Evolutionary conservation across 1,284 basidiomycete genomes (phyloP).

Genomic region (Cryptococcus wingfieldii): DNA sequence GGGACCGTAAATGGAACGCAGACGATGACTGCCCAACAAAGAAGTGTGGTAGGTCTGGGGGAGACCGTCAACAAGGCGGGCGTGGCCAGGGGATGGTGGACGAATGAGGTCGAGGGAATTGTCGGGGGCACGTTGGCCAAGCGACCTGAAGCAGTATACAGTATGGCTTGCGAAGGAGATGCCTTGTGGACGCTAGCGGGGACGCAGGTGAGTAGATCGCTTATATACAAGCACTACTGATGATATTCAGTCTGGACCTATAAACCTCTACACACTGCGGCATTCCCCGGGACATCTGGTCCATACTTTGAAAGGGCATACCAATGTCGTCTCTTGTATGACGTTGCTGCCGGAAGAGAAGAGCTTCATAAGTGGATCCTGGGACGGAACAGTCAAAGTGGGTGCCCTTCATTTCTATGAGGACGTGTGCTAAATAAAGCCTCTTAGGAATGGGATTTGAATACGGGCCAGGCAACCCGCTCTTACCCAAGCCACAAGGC

Average conservation of each 20-base stretch:
- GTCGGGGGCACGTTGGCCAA: slow-evolving; percentile 20
- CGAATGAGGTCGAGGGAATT: slow-evolving; percentile 47
- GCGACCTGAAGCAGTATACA: slow-evolving; percentile 69
- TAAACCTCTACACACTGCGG: slow-evolving; percentile 87
- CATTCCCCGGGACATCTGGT: slow-evolving; percentile 81
- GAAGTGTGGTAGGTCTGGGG: slow-evolving; percentile 81
- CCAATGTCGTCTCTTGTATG: slow-evolving; percentile 79
- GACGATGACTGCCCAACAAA: slow-evolving; percentile 82
- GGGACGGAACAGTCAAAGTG: slow-evolving; percentile 88
- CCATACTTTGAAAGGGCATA: slow-evolving; percentile 67
- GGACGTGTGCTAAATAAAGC: not conserved
- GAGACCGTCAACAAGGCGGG: slow-evolving; percentile 89
- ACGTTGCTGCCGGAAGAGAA: slow-evolving; percentile 75
- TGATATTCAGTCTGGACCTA: slow-evolving; percentile 64
- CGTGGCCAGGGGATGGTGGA: slow-evolving; percentile 83
- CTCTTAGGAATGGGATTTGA: slow-evolving; percentile 90
- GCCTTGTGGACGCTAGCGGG: slow-evolving; percentile 85
- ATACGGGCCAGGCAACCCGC: slow-evolving; percentile 77
- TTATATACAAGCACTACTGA: not conserved
- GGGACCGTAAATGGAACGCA: slow-evolving; percentile 80
- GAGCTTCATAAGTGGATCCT: slow-evolving; percentile 82
- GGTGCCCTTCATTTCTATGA: slow-evolving; percentile 41
- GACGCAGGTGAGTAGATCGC: slow-evolving; percentile 61
- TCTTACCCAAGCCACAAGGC: slow-evolving; percentile 78
- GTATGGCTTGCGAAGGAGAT: slow-evolving; percentile 81